Evolutionary conservation across 352 stramenopile genomes (phyloP), one percentile per base, ranked within the genome.

Genomic region (Phytophthora lateralis): DNA sequence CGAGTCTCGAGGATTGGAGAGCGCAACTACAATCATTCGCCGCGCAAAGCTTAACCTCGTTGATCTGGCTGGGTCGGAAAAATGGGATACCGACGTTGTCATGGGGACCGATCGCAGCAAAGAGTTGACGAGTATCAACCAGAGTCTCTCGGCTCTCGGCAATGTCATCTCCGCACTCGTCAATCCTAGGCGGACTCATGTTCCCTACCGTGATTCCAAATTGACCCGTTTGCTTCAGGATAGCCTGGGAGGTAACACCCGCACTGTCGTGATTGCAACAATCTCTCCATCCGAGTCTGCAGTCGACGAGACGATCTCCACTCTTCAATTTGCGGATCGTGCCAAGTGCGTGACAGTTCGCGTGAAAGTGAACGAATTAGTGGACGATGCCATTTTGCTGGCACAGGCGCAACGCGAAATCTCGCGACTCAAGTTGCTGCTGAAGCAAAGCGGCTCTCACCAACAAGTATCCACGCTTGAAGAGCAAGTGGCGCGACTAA

Each of bases 191-290:
- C 71, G 84, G 35, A 85, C 74, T 4, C 91, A 98, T 58, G 86
- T 99, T 32, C 96, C 97, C 14, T 99, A 99, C 59, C 87, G 97
- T 15, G 97, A 99, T 68, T 98, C 93, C 4, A 99, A 98, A 51
- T 75, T 99, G 17, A 99, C 97, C 2, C 93, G 98, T 26, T 61
- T 99, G 14, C 75, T 95, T 43, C 84, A 93, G 44, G 85, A 93
- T 48, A 86, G 69, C 38, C 69, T 95, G 0, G 84, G 85, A 27
- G 93, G 93, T 26, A 98, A 98, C 60, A 92, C 87, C 1, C 75
- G 90, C 12, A 97, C 91, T 3, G 80, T 89, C 4, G 93, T 98
- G 55, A 83, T 98, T 18, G 91, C 90, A 12, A 96, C 92, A 1
- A 76, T 97, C 11, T 96, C 83, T 2, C 91, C 89, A n/a, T 88